Base-by-base conservation (phyloP, 1,284 basidiomycete species). In the Erythrobasidium hasegawianum region DNA sequence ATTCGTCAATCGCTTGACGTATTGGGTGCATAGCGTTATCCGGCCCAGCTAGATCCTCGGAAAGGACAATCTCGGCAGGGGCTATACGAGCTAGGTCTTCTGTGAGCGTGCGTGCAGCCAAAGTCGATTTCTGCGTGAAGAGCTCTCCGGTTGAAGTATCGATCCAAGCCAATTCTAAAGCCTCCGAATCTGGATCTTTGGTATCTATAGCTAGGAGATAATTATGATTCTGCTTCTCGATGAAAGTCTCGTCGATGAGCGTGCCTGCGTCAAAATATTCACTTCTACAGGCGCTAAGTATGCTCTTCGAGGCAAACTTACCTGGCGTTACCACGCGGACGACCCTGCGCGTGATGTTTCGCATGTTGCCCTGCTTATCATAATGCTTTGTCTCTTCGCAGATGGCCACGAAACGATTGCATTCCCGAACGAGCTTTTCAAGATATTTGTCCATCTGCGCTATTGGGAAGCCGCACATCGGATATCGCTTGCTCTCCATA, bases 61-160 rank as follows among this genome's bases (percentile, higher is more conserved):
- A 52, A 1, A 96, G 81, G 29, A 97, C 86, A 50, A 95, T 83
- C 76, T 96, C 93, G 52, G 84, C 84, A 3, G 93, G 92, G 14
- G 80, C 79, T 58, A 96, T 87, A 16, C 91, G 84, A 9, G 85
- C 85, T n/a, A 96, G 79, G 71, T 95, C 88, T 75, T 96, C 90
- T 67, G 85, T 84, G 20, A 97, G 59, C 8, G 55, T 49, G 9
- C 62, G 78, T 52, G 78, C 79, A 10, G 84, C 83, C 1, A 81
- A 67, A 1, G 80, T 78, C 1, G 83, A 81, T 2, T 77, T 76
- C 72, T 88, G 89, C 1, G 88, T 87, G 77, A 89, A 93, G 77
- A 94, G 91, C 74, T 94, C 90, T 68, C 93, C 92, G 0, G 93
- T 96, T 3, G 92, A 93, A n/a, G 94, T 84, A 75, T 97, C 94